phyloP scores from a whole-genome alignment of 2,329 filamentous ascomycete genomes.

The Sporothrix dimorphospora region DNA sequence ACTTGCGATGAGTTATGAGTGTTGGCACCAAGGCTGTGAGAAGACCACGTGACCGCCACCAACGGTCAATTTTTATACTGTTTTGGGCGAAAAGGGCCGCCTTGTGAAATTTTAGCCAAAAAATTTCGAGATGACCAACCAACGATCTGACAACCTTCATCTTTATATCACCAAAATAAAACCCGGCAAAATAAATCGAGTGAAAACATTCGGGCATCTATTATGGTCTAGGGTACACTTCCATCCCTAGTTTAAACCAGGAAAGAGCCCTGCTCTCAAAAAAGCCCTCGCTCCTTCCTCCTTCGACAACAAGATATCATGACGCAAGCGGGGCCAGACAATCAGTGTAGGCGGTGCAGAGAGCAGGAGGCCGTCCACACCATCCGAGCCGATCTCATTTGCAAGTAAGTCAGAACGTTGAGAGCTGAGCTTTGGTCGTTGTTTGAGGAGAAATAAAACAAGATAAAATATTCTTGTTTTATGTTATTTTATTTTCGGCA shows the following conservation, averaged over 20 bases:
- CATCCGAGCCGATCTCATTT: slow-evolving; percentile 62
- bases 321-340: slow-evolving; percentile 32
- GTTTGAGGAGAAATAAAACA: neutral
- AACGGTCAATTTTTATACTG: neutral
- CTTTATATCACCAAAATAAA: neutral
- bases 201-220: too few species aligned
- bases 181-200: neutral
- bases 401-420: slow-evolving; percentile 50
- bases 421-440: neutral
- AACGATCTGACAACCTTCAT: neutral
- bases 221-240: neutral
- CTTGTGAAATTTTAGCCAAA: slow-evolving; percentile 1
- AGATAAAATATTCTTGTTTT: neutral
- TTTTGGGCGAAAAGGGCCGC: slow-evolving; percentile 13
- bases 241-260: neutral
- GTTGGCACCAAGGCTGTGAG: neutral
- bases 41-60: slow-evolving; percentile 15
- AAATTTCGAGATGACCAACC: slow-evolving; percentile 21
- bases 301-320: slow-evolving; percentile 16
- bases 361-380: slow-evolving; percentile 53
- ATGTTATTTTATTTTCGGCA: neutral
- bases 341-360: slow-evolving; percentile 60
- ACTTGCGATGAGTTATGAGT: neutral
- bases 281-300: slow-evolving; percentile 1
- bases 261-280: slow-evolving; percentile 9